phyloP scores from a whole-genome alignment of 306 rosid genomes.

The Oxytropis ochrocephala region DNA sequence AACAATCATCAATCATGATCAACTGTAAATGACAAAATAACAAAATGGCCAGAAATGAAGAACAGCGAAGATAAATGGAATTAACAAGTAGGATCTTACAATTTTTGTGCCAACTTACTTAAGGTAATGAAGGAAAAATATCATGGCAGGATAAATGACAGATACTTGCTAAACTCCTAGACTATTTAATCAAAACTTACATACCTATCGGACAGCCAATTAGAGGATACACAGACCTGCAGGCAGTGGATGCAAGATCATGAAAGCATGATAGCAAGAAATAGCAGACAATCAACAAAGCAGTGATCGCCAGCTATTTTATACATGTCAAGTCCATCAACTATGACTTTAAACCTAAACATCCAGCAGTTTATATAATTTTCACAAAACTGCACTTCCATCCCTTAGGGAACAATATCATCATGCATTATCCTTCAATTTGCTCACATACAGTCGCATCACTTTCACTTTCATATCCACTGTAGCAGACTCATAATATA shows the following conservation, averaged over 20 bases:
- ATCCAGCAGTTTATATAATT: neutral
- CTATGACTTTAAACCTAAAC: slow-evolving; percentile 5
- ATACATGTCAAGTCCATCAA: slow-evolving; percentile 13
- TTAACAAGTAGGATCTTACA: slow-evolving; percentile 13
- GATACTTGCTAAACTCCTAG: neutral
- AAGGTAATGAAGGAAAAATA: neutral
- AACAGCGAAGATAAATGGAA: neutral
- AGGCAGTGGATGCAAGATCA: slow-evolving; percentile 33
- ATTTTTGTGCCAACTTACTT: slow-evolving; percentile 7
- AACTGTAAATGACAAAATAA: slow-evolving; percentile 7
- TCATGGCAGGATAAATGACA: neutral
- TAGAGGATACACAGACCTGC: slow-evolving; percentile 38
- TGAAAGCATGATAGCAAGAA: slow-evolving; percentile 15
- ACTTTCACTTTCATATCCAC: slow-evolving; percentile 8
- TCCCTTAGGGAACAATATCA: neutral
- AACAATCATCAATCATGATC: neutral
- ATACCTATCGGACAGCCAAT: slow-evolving; percentile 24
- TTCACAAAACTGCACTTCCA: neutral
- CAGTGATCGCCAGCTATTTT: slow-evolving; percentile 18
- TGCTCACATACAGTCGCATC: neutral
- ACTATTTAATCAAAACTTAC: slow-evolving; percentile 15
- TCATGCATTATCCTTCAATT: slow-evolving; percentile 6
- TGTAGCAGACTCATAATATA: neutral
- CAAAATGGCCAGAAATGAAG: slow-evolving; percentile 3
- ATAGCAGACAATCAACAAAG: slow-evolving; percentile 26